Conservation (phyloP, 164 flowering plant genomes). For the Berberis thunbergii region DNA sequence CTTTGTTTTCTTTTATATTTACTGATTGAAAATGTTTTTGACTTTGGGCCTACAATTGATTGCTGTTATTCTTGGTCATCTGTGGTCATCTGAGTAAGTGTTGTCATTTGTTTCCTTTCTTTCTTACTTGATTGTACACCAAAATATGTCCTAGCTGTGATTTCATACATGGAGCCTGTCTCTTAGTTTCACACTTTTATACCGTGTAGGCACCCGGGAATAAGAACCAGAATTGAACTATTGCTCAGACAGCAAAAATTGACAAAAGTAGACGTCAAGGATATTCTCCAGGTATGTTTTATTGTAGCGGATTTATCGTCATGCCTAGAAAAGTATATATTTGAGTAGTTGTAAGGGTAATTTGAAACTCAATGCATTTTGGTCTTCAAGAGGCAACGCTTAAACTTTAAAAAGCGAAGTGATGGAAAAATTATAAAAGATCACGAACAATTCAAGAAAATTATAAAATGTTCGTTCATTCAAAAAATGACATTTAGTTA, state of each 20-base stretch:
- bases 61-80: conserved; percentile 85
- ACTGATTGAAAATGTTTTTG: background rate
- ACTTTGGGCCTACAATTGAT: conserved; percentile 66
- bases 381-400: too few species aligned
- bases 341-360: too few species aligned
- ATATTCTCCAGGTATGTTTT: conserved; percentile 74
- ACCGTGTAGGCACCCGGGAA: conserved; percentile 51
- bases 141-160: background rate
- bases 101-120: background rate
- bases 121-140: background rate
- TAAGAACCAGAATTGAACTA: conserved; percentile 82
- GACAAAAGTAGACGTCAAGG: conserved; percentile 56
- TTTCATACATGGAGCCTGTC: background rate
- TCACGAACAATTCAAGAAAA: too few species aligned
- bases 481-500: too few species aligned
- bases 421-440: too few species aligned
- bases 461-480: too few species aligned
- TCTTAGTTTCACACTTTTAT: background rate
- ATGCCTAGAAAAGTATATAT: too few species aligned
- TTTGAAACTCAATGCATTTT: too few species aligned
- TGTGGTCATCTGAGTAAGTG: conserved; percentile 97
- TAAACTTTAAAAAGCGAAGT: too few species aligned
- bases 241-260: conserved; percentile 78
- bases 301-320: too few species aligned
- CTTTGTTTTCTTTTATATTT: background rate